A percentile compares a stretch with the other conserved stretches of the same genome.
phyloP scores from a whole-genome alignment of 2,329 filamentous ascomycete species.

The Graphilbum ipis-grandicollis region DNA sequence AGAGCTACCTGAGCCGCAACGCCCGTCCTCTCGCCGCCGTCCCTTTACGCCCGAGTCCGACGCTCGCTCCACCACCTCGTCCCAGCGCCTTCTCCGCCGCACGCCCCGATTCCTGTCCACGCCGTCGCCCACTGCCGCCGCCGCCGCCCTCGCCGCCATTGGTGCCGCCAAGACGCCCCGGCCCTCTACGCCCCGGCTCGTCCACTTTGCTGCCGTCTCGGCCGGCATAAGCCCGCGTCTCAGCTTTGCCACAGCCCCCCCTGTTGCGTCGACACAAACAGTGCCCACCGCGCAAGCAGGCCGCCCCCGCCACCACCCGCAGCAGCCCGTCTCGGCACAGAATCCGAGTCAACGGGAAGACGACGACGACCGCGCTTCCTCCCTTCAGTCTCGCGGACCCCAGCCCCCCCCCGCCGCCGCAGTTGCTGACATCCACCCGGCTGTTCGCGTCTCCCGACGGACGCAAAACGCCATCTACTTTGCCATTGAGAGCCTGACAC shows the following conservation, averaged over 20 bases:
- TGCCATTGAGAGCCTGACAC: slow-evolving; percentile 73
- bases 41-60: slow-evolving; percentile 13
- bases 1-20: slow-evolving; percentile 15
- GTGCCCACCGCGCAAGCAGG: too few species aligned
- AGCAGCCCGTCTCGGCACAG: too few species aligned
- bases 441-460: slow-evolving; percentile 56
- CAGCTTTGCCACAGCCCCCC: slow-evolving; percentile 17
- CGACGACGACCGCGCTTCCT: slow-evolving; percentile 12
- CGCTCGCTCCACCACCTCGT: slow-evolving; percentile 28
- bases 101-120: slow-evolving; percentile 30
- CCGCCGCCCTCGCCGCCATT: too few species aligned
- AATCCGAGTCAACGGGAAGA: slow-evolving; percentile 20
- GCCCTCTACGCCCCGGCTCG: slow-evolving; percentile 11
- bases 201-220: slow-evolving; percentile 29
- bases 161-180: not conserved
- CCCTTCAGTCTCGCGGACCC: too few species aligned
- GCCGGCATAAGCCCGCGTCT: slow-evolving; percentile 28
- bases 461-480: slow-evolving; percentile 85
- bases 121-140: not conserved
- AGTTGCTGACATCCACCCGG: slow-evolving; percentile 29
- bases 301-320: too few species aligned
- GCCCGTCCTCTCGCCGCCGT: slow-evolving; percentile 21
- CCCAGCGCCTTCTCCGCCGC: slow-evolving; percentile 30
- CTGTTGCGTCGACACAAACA: slow-evolving; percentile 8
- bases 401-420: too few species aligned